Base-by-base conservation (phyloP, 352 stramenopile genomes). In the Pythium periplocum region DNA sequence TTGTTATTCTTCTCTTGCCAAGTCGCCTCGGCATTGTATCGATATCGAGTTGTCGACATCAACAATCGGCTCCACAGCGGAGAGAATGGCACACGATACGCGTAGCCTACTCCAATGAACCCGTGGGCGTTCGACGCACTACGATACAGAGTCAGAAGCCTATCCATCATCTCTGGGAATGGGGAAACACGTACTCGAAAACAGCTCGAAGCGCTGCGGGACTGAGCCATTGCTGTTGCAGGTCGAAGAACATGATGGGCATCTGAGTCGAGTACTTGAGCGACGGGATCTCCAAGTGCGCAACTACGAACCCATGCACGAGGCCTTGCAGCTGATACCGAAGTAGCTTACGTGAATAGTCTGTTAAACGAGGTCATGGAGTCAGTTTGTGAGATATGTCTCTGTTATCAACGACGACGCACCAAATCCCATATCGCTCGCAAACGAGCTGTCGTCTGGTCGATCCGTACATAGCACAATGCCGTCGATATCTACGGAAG, bases 101-200 rank as follows among this genome's bases (percentile, higher is more conserved):
- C 62, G 45, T 79, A 78, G 1, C 78, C 69, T 26, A 81, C 53
- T 8, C 78, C 75, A 44, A 89, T 68, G 54, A 89, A 89, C 0
- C 78, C 75, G 39, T 63, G 66, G 4, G 73, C 71, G 3, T 64
- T 26, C 17, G 17, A 26, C 17, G 17, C 17, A 26, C 17, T 26
- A 26, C 17, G 17, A 26, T 26, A 26, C 17, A 26, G 17, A 26
- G 17, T 26, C 17, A 26, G 17, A 26, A 33, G 31, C 17, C 1
- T 3, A 34, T 42, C 3, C 10, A 8, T 34, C 38, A 49, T 17
- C 26, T 45, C 12, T 38, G n/a, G 4, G 17, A 9, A 32, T 11
- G 5, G n/a, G 31, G 3, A 44, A 3, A 32, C 5, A 45, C 57
- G 10, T 37, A 75, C 69, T 59, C 37, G 37, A 88, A 57, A 53